Conservation (phyloP, 1,139 yeast genomes). For the Saccharomyces hybrid region DNA sequence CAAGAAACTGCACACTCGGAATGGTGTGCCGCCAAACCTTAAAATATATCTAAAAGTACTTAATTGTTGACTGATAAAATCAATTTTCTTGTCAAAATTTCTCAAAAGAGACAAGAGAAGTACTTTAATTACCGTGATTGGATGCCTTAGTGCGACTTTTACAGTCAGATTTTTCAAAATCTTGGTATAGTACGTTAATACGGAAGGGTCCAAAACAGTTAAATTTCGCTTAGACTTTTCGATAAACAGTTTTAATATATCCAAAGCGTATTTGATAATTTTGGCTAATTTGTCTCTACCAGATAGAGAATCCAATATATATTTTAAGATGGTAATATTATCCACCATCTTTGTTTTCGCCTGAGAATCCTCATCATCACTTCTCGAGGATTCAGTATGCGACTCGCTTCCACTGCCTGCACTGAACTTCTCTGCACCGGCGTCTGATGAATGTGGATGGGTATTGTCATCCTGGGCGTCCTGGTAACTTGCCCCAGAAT, state of each 20-base stretch:
- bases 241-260: conserved; percentile 46
- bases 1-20: conserved; percentile 36
- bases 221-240: conserved; percentile 33
- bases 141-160: conserved; percentile 19
- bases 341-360: not conserved
- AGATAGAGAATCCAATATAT: conserved; percentile 43
- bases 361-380: not conserved
- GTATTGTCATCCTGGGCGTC: not conserved
- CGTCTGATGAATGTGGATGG: not conserved
- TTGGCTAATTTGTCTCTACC: conserved; percentile 71
- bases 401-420: not conserved
- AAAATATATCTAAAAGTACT: conserved; percentile 59
- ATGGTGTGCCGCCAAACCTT: conserved; percentile 67
- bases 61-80: conserved; percentile 44
- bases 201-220: conserved; percentile 12
- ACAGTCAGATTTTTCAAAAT: conserved; percentile 23
- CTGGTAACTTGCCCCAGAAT: not conserved
- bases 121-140: conserved; percentile 14
- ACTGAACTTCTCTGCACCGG: not conserved
- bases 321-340: conserved; percentile 36
- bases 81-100: conserved; percentile 33
- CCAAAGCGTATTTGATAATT: conserved; percentile 49
- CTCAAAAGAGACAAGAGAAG: conserved; percentile 11
- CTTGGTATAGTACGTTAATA: conserved; percentile 20
- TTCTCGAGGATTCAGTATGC: not conserved